Percentiles rank a stretch among this genome's conserved stretches.
Evolutionary conservation across 2,329 filamentous ascomycete genomes (phyloP).

Genomic region (Microsporum canis): DNA sequence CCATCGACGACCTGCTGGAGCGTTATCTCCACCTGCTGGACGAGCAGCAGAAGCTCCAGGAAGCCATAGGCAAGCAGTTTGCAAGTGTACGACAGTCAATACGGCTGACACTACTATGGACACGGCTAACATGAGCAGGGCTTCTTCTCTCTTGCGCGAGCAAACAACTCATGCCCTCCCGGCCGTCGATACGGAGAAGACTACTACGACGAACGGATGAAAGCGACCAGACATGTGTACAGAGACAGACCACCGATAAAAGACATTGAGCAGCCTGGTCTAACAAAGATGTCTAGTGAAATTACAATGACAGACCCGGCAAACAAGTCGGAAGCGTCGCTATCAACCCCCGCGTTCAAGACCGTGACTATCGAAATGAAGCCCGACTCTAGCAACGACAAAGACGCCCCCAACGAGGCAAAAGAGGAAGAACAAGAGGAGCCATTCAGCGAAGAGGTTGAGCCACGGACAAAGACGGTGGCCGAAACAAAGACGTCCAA

Average conservation of each 20-base stretch:
- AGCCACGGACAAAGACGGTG: slow-evolving; percentile 10
- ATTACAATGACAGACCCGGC: background rate
- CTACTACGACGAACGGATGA: slow-evolving; percentile 42
- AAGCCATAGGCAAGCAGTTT: slow-evolving; percentile 26
- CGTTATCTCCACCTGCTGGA: slow-evolving; percentile 35
- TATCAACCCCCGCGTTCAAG: background rate
- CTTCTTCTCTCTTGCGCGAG: slow-evolving; percentile 39
- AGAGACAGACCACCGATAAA: background rate
- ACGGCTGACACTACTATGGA: background rate
- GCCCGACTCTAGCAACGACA: background rate
- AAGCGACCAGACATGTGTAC: slow-evolving; percentile 34
- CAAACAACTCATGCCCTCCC: slow-evolving; percentile 37
- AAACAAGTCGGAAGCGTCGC: background rate
- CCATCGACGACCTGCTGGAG: slow-evolving; percentile 33
- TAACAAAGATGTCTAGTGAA: background rate
- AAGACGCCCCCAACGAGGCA: background rate
- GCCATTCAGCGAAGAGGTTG: background rate
- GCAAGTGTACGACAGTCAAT: slow-evolving; percentile 26
- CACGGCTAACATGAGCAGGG: slow-evolving; percentile 25
- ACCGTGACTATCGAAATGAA: background rate
- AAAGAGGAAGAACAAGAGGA: background rate
- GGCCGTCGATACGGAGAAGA: slow-evolving; percentile 38
- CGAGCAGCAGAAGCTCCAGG: slow-evolving; percentile 32
- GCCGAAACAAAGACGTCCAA: slow-evolving; percentile 23
- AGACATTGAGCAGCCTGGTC: too few relatives aligned